Evolutionary conservation across 2,329 filamentous ascomycete genomes (phyloP).

Genomic region (Curvularia lunata): DNA sequence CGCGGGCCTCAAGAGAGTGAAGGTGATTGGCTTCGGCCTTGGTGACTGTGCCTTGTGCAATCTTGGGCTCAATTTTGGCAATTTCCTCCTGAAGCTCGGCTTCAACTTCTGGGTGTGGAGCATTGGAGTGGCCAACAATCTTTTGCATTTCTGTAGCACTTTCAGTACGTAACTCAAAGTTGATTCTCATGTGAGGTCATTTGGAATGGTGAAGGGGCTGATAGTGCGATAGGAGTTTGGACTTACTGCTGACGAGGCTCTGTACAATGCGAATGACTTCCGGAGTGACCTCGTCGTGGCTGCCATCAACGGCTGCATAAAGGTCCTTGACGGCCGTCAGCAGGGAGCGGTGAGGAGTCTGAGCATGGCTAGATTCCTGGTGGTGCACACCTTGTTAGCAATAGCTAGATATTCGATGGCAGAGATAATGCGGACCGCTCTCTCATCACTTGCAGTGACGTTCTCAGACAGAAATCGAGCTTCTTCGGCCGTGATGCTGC

Average conservation of each 20-base stretch:
- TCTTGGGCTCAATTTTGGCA: constrained; percentile 42
- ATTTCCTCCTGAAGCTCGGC: constrained; percentile 38
- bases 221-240: not conserved
- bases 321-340: constrained; percentile 39
- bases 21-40: constrained; percentile 51
- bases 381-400: constrained; percentile 31
- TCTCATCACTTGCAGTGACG: constrained; percentile 27
- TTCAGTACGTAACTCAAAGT: constrained; percentile 11
- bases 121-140: constrained; percentile 31
- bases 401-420: constrained; percentile 37
- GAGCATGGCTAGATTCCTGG: constrained; percentile 16
- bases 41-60: constrained; percentile 44
- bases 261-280: constrained; percentile 38
- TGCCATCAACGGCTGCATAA: constrained; percentile 31
- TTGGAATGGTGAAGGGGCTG: not conserved
- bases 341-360: constrained; percentile 27
- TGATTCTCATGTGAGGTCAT: not conserved
- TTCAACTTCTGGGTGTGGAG: constrained; percentile 41
- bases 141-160: constrained; percentile 38
- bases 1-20: constrained; percentile 52
- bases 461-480: constrained; percentile 39
- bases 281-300: constrained; percentile 32
- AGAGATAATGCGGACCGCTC: constrained; percentile 37
- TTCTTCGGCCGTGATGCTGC: constrained; percentile 41
- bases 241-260: constrained; percentile 41